Conservation (phyloP, 768 basidiomycete species). For the Rhizopogon vulgaris region DNA sequence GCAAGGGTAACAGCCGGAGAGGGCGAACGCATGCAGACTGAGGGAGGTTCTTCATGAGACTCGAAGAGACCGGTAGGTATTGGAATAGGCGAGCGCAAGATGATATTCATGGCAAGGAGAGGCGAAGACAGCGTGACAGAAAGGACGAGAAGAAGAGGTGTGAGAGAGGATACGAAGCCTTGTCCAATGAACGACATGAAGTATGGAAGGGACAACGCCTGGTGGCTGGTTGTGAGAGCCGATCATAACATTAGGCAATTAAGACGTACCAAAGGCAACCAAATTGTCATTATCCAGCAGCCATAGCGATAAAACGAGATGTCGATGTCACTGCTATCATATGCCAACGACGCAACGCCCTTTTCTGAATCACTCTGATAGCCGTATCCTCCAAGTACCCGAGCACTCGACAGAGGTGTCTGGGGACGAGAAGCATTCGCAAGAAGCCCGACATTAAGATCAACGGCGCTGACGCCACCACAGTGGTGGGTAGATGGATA, state of each 20-base stretch:
- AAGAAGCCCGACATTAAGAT: slow-evolving; percentile 37
- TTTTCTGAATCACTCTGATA: slow-evolving; percentile 56
- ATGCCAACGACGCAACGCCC: slow-evolving; percentile 40
- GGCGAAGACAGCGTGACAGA: slow-evolving; percentile 68
- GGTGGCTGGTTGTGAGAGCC: not conserved
- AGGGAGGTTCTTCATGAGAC: slow-evolving; percentile 35
- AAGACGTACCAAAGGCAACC: slow-evolving; percentile 60
- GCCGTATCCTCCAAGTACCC: slow-evolving; percentile 66
- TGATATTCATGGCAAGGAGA: slow-evolving; percentile 53
- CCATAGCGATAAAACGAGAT: slow-evolving; percentile 48
- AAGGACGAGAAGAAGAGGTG: slow-evolving; percentile 49
- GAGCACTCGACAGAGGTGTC: slow-evolving; percentile 52
- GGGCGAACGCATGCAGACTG: slow-evolving; percentile 36
- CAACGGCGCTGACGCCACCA: slow-evolving; percentile 31
- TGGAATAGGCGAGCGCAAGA: slow-evolving; percentile 57
- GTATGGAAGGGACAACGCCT: slow-evolving; percentile 65
- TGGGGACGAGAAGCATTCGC: slow-evolving; percentile 37
- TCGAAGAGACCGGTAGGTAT: slow-evolving; percentile 66
- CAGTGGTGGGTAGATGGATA: slow-evolving; percentile 44
- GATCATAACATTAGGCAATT: not conserved
- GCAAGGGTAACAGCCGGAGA: slow-evolving; percentile 33
- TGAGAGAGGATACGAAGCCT: slow-evolving; percentile 30
- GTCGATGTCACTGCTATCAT: slow-evolving; percentile 42
- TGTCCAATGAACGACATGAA: slow-evolving; percentile 35
- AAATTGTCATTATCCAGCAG: slow-evolving; percentile 63